These are phyloP conservation scores for Meyerozyma elateridarum DNA, from an alignment of 1,139 yeast genomes.

Conservation along the genomic window DNA sequence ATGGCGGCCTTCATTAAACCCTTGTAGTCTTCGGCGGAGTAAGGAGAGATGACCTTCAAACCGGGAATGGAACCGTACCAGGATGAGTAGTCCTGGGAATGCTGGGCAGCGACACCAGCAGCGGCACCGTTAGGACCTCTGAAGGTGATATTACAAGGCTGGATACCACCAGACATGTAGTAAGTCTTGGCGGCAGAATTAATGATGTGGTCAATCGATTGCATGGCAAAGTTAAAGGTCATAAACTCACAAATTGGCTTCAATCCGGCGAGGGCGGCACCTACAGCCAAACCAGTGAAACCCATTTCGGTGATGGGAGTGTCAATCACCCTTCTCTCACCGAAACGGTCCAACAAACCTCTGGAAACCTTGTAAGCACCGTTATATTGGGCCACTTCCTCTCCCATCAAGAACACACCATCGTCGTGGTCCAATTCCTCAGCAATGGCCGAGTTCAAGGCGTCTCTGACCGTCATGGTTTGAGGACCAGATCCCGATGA, in stretches of 20 bases:
- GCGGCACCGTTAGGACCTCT: slow-evolving; percentile 99
- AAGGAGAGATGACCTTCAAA: slow-evolving; percentile 92
- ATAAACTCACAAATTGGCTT: slow-evolving; percentile 97
- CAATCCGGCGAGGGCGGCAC: slow-evolving; percentile 95
- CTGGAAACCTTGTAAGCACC: slow-evolving; percentile 98
- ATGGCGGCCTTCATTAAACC: slow-evolving; percentile 95
- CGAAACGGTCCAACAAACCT: slow-evolving; percentile 93
- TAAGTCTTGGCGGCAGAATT: slow-evolving; percentile 98
- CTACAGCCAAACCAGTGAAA: slow-evolving; percentile 94
- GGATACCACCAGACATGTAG: slow-evolving; percentile 99
- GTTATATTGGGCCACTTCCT: slow-evolving; percentile 97
- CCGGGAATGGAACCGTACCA: slow-evolving; percentile 99
- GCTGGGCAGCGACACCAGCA: slow-evolving; percentile 99
- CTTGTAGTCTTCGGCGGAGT: slow-evolving; percentile 92
- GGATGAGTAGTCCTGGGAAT: slow-evolving; percentile 94
- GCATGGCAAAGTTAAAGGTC: slow-evolving; percentile 99
- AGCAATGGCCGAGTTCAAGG: slow-evolving; percentile 89
- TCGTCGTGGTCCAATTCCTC: slow-evolving; percentile 98
- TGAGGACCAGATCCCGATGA: slow-evolving; percentile 51
- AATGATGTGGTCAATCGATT: slow-evolving; percentile 95
- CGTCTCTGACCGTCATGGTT: slow-evolving; percentile 93
- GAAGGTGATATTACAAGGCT: slow-evolving; percentile 94
- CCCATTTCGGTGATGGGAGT: slow-evolving; percentile 99
- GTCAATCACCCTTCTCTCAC: slow-evolving; percentile 93
- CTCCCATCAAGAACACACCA: slow-evolving; percentile 93